A percentile compares a stretch with the other conserved stretches of the same genome.
phyloP scores from a whole-genome alignment of 2,329 filamentous ascomycete genomes.

The Diaporthe eres region DNA sequence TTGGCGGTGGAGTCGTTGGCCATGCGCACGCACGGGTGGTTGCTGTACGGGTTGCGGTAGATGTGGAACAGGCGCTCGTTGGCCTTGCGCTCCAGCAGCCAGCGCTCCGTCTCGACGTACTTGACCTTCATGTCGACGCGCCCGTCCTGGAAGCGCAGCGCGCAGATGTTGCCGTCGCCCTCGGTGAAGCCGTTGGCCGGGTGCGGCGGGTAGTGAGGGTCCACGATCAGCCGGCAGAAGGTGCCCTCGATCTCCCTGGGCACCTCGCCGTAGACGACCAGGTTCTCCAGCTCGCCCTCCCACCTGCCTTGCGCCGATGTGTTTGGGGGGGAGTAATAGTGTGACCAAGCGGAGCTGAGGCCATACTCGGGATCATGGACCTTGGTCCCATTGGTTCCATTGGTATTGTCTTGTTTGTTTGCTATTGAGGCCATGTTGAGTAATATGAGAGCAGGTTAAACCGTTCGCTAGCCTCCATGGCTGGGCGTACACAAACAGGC shows the following conservation, averaged over 20 bases:
- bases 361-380: background rate
- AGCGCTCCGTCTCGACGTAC: conserved; percentile 58
- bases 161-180: conserved; percentile 57
- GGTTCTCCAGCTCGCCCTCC: conserved; percentile 50
- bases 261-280: conserved; percentile 46
- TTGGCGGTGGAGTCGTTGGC: conserved; percentile 56
- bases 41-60: conserved; percentile 56
- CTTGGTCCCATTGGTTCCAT: background rate
- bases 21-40: conserved; percentile 53
- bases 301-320: background rate
- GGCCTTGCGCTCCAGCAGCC: conserved; percentile 54
- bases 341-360: background rate
- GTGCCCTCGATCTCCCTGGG: conserved; percentile 48
- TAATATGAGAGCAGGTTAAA: background rate
- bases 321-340: background rate
- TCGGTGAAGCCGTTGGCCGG: conserved; percentile 43
- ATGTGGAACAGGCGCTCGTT: conserved; percentile 52
- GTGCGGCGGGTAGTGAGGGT: conserved; percentile 48
- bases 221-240: conserved; percentile 53
- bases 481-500: background rate
- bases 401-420: background rate
- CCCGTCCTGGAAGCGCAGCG: conserved; percentile 53
- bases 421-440: background rate
- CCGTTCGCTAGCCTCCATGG: background rate
- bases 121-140: conserved; percentile 51